A percentile compares a stretch with the other conserved stretches of the same genome.
Conservation (phyloP, 202 grass and related monocot species). For the Saccharum hybrid region DNA sequence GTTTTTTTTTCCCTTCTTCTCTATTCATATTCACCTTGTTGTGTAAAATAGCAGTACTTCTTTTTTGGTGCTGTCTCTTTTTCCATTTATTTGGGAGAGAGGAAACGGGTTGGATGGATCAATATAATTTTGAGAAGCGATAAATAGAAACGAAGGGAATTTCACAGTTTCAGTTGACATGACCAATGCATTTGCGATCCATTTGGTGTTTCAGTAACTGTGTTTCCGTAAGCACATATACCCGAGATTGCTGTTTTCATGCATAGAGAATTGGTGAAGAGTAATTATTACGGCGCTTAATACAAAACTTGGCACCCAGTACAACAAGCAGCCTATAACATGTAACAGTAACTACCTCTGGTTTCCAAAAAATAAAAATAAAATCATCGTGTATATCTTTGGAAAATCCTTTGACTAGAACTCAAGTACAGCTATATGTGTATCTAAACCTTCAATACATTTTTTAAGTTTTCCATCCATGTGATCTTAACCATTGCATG, state of each 20-base stretch:
- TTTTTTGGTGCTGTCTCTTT: slow-evolving; percentile 37
- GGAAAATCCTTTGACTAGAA: neutral
- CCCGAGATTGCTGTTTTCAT: neutral
- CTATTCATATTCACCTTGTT: neutral
- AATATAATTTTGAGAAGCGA: neutral
- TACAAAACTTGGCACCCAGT: neutral
- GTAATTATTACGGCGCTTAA: neutral
- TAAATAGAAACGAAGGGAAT: slow-evolving; percentile 23
- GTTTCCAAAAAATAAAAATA: neutral
- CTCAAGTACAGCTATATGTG: neutral
- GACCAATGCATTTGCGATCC: neutral
- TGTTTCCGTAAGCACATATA: neutral
- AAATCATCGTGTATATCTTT: neutral
- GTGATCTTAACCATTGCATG: neutral
- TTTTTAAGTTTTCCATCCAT: neutral
- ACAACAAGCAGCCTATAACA: neutral
- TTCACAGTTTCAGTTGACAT: no score
- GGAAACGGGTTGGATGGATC: slow-evolving; percentile 18
- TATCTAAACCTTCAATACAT: neutral
- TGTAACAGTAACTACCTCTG: no score
- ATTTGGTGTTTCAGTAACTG: neutral
- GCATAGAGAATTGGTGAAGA: neutral
- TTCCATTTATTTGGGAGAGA: slow-evolving; percentile 47
- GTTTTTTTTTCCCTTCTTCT: neutral
- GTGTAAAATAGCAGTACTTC: slow-evolving; percentile 27